Evolutionary conservation across 2,329 filamentous ascomycete species (phyloP).

Genomic region (Fusarium aywerte): DNA sequence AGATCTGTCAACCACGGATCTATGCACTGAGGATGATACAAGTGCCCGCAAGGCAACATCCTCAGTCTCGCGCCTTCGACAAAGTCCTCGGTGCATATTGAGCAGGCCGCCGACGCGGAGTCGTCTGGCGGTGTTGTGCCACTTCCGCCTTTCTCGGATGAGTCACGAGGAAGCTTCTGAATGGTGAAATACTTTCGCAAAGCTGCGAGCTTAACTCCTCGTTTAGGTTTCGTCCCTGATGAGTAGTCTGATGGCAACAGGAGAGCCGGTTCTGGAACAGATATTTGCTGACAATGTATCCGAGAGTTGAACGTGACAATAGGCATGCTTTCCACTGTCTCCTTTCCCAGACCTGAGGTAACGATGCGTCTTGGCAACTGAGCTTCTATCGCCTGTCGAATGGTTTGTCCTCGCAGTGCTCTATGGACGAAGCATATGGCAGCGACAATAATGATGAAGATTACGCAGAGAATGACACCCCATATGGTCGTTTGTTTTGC

Average conservation of each 20-base stretch:
- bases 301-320: not conserved
- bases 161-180: not conserved
- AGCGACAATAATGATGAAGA: not conserved
- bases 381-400: not conserved
- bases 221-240: not conserved
- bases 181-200: not conserved
- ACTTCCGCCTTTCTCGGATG: fast-evolving
- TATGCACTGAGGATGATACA: conserved; percentile 37
- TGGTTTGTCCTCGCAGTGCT: not conserved
- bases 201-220: fast-evolving
- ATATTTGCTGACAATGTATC: not conserved
- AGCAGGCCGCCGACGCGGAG: not conserved
- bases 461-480: not conserved
- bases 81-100: conserved; percentile 33
- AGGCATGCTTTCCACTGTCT: conserved; percentile 16
- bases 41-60: conserved; percentile 19
- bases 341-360: not conserved
- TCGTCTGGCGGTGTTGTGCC: not conserved
- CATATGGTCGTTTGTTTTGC: conserved; percentile 1
- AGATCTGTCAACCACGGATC: conserved; percentile 33
- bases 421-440: conserved; percentile 12
- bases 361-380: conserved; percentile 5
- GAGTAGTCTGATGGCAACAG: not conserved
- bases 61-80: not conserved
- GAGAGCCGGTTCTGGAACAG: not conserved